Evolutionary conservation across 1,139 yeast species (phyloP), one percentile per base, ranked within the genome.

Genomic region (Pichia sp.): DNA sequence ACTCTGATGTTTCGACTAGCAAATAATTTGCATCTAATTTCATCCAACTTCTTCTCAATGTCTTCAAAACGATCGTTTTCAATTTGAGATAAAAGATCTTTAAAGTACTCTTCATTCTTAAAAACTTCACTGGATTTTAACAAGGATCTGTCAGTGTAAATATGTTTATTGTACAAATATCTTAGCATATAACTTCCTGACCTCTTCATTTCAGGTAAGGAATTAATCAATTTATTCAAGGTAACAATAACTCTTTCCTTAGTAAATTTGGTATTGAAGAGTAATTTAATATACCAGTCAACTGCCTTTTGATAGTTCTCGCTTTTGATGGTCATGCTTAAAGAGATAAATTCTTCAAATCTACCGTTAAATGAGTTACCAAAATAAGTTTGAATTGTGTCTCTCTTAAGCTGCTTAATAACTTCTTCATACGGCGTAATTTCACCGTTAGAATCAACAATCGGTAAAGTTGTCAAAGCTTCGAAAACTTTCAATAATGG

Each of bases 181-280:
- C 73, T 67, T 67, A 87, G 67, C 79, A 90, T 82, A 4, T 73
- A 64, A 41, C 78, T 78, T 24, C 95, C 97, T 55, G 78, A 78
- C 60, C 98, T 78, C 63, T 89, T 90, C 37, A 74, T 69, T 46
- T 87, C 96, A 0, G 96, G 83, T 39, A 92, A 65, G 0, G 86
- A 73, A 56, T 84, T 86, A 49, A 89, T 66, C 41, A 83, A 70
- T 57, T 86, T 87, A 52, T 89, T 95, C 40, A 90, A 61, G 26
- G 83, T 71, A 26, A 87, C 78, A 51, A 73, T 73, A 24, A 89
- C 74, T 60, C 97, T 74, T 20, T 77, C 73, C 50, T 77, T 79
- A 48, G 90, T 96, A 61, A 87, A 87, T 5, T 78, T 73, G 22
- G 85, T 73, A 55, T 75, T 71, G 60, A 76, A 79, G 56, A 89